phyloP scores from a whole-genome alignment of 805 yeast genomes.

The Peterozyma xylosa region DNA sequence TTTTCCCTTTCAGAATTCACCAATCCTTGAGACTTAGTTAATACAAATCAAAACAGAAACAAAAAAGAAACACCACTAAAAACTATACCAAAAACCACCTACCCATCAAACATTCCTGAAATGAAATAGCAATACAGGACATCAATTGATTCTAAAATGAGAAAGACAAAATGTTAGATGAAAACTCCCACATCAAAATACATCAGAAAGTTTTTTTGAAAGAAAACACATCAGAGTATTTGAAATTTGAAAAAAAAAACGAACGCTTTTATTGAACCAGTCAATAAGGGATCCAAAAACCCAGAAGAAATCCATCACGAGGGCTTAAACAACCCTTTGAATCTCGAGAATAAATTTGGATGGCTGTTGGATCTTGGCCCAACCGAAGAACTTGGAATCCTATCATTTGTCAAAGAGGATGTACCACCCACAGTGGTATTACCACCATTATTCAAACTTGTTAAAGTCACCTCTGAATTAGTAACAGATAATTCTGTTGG shows the following conservation, averaged over 20 bases:
- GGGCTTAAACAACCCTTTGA: slow-evolving; percentile 1
- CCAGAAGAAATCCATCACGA: not conserved
- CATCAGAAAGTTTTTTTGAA: too few relatives aligned
- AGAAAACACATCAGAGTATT: too few relatives aligned
- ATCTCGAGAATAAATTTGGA: not conserved
- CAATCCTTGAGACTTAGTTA: not conserved
- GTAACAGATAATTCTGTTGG: slow-evolving; percentile 3
- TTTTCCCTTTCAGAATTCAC: too few relatives aligned
- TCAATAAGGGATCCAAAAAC: not conserved
- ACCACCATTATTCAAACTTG: not conserved
- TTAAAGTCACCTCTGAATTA: slow-evolving; percentile 7
- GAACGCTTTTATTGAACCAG: too few relatives aligned
- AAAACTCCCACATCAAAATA: too few relatives aligned
- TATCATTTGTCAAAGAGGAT: not conserved
- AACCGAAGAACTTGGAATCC: not conserved
- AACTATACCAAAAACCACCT: too few relatives aligned
- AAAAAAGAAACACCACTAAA: not conserved
- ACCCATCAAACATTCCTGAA: too few relatives aligned
- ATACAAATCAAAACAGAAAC: not conserved
- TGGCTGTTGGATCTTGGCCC: not conserved
- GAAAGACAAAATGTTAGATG: too few relatives aligned
- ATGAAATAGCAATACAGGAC: too few relatives aligned
- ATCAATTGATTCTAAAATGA: too few relatives aligned
- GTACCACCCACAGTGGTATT: not conserved
- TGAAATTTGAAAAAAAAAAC: too few relatives aligned